Evolutionary conservation across 768 basidiomycete genomes (phyloP), one percentile per base, ranked within the genome.

Genomic region (Lactarius sanguifluus): DNA sequence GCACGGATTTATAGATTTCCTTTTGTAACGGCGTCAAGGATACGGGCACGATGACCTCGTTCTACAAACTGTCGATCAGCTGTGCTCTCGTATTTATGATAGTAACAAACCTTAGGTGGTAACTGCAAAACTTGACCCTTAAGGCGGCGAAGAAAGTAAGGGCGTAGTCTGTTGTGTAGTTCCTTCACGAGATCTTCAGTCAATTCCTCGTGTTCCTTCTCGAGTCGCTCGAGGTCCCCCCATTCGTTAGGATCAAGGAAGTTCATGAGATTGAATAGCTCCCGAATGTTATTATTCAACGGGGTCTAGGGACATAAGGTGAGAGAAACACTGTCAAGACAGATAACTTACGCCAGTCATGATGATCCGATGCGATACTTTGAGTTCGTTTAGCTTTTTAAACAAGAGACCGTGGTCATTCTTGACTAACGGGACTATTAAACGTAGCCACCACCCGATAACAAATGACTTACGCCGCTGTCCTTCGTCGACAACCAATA

Each of bases 191-290:
- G 83, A 5, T 92, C 90, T 72, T 94, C 91, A 6, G 83, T 88
- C 28, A 98, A 83, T 15, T 86, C 87, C 68, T 86, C 86, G 70
- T 94, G 89, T 66, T 92, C 83, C 71, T 83, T 85, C 65, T 90
- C 88, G 13, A 98, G 80, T 7, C 75, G 81, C 72, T 89, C 86
- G 25, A 98, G 79, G 73, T 98, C 86, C 6, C 77, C 74, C 92
- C 92, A 93, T 68, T 90, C 80, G 15, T 77, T 70, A 6, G 90
- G 86, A 74, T 95, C 92, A 20, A 98, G 83, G 79, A 98, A 98
- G 75, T 94, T 92, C 88, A 99, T 94, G 52, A 99, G 82, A 75
- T 96, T 98, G 81, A 98, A 96, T 30, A 99, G 77, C 77, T 99
- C 97, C 57, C 93, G 84, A 28, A 99, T 90, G 73, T 98, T 98